These are phyloP conservation scores for Calendula officinalis DNA, from an alignment of 129 eudicot species.

Conservation along the genomic window DNA sequence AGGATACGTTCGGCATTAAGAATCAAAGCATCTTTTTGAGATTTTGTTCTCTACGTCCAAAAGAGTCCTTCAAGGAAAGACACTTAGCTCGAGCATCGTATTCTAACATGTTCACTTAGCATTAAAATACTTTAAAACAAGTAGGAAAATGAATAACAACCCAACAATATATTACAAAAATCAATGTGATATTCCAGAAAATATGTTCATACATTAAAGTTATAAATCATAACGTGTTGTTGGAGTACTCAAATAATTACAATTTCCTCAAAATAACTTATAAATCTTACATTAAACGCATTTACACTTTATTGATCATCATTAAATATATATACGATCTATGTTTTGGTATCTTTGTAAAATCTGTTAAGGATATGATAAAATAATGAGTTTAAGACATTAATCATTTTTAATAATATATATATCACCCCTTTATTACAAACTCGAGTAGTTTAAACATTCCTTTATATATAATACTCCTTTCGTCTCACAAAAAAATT, in stretches of 20 bases:
- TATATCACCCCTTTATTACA: too few relatives aligned
- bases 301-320: background rate
- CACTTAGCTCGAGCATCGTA: conserved; percentile 3
- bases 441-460: too few relatives aligned
- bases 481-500: too few relatives aligned
- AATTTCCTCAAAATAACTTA: background rate
- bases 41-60: conserved; percentile 1
- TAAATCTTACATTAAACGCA: background rate
- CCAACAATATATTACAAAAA: background rate
- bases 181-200: background rate
- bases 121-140: background rate
- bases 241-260: too few relatives aligned
- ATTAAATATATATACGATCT: too few relatives aligned
- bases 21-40: conserved; percentile 13
- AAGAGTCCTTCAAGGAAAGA: background rate
- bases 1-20: background rate
- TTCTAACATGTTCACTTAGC: conserved; percentile 12
- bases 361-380: too few relatives aligned
- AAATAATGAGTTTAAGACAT: too few relatives aligned
- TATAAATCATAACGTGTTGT: background rate
- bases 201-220: background rate
- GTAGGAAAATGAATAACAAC: background rate
- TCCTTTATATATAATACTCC: too few relatives aligned
- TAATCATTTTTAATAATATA: too few relatives aligned
- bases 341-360: too few relatives aligned